Base-by-base conservation (phyloP, 495 filamentous ascomycete species). In the Trichoderma erinaceum region DNA sequence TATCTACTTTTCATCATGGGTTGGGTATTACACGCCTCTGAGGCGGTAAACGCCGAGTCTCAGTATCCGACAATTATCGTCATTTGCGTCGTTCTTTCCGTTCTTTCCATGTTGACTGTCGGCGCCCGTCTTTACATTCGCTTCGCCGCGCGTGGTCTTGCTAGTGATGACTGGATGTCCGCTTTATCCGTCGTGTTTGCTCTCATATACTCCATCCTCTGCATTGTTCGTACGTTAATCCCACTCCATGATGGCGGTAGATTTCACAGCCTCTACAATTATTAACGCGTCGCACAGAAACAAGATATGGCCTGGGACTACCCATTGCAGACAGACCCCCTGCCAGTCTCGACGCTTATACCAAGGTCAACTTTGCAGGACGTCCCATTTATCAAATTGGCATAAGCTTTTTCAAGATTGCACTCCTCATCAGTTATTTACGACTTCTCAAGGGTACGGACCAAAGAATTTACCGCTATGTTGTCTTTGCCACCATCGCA, bases 321-420 rank as follows among this genome's bases (percentile, higher is more conserved):
- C 80, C 81, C 0, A 52, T 84, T 18, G 65, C 61, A 6, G 63
- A 74, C 35, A 81, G 83, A 0, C 82, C 83, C 0, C 71, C 74
- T 58, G 70, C 44, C 15, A 75, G 81, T 63, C 70, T 83, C 4
- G 64, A 75, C 7, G 72, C 77, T 6, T 85, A 83, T 73, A 80
- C 77, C 8, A 75, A 64, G 75, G 77, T 83, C 68, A 87, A 87
- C 70, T 87, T 82, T 70, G 81, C 81, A 27, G 85, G 83, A 29
- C 81, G 85, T 8, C 85, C 85, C 2, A 84, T 87, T 63, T 87
- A 87, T 70, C 83, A 85, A 70, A 63, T 85, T 23, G 85, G 85
- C 35, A 85, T 87, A 70, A 80, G 79, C 44, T 82, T 83, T 35
- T 87, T 87, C 78, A 87, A 87, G 72, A 80, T 85, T 11, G 83